Percentiles rank a stretch among this genome's conserved stretches.
phyloP scores from a whole-genome alignment of 108 stramenopile genomes.

The Pseudonitzschia pungens region DNA sequence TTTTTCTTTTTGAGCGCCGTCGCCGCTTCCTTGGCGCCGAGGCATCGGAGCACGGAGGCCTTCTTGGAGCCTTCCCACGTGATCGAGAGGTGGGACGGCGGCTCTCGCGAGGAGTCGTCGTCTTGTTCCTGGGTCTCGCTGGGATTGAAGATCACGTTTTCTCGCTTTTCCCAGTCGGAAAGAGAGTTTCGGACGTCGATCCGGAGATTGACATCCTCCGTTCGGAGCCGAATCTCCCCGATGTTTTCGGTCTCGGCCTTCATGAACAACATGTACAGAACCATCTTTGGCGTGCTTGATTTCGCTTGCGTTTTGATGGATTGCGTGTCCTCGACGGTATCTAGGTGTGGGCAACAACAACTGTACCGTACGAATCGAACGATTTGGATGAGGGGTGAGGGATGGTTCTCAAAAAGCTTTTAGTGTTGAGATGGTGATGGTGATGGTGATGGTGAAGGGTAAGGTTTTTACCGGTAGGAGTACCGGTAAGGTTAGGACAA shows the following conservation, averaged over 20 bases:
- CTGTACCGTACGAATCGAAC: too few relatives aligned
- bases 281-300: neutral
- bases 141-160: conserved; percentile 78
- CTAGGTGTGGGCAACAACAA: too few relatives aligned
- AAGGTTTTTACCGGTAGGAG: too few relatives aligned
- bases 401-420: too few relatives aligned
- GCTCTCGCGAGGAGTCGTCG: conserved; percentile 64
- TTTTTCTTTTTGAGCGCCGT: conserved; percentile 65
- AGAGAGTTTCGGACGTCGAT: conserved; percentile 69
- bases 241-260: conserved; percentile 84
- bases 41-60: conserved; percentile 27
- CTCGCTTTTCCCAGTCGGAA: conserved; percentile 69
- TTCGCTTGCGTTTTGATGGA: too few relatives aligned
- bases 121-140: conserved; percentile 72
- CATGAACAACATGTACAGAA: conserved; percentile 69
- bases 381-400: too few relatives aligned
- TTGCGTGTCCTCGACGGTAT: too few relatives aligned
- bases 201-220: conserved; percentile 55
- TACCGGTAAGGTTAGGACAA: too few relatives aligned
- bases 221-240: conserved; percentile 29
- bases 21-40: neutral
- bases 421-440: too few relatives aligned
- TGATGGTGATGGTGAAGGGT: too few relatives aligned
- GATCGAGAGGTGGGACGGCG: conserved; percentile 72
- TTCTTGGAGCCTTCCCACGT: conserved; percentile 87